These are phyloP conservation scores for Colletotrichum agaves DNA, from an alignment of 2,329 filamentous ascomycete species.

Conservation along the genomic window DNA sequence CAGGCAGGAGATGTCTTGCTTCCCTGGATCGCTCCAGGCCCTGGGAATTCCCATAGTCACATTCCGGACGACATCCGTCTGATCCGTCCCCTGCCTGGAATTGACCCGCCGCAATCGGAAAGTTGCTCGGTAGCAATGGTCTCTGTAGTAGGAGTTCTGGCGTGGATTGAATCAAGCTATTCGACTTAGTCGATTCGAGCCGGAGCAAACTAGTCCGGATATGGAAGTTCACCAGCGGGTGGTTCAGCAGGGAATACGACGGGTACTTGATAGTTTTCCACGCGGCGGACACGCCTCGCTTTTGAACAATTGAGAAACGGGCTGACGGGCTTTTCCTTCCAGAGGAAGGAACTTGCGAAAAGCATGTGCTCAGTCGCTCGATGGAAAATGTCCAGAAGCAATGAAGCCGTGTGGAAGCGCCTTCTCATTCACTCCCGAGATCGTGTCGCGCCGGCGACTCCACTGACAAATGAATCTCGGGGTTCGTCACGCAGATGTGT, in stretches of 20 bases:
- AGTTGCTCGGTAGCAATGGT: background rate
- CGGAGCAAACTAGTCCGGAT: background rate
- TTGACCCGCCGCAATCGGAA: background rate
- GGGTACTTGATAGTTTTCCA: background rate
- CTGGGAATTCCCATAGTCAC: background rate
- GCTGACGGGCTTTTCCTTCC: background rate
- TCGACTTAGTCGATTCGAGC: background rate
- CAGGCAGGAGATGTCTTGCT: background rate
- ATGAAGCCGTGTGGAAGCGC: background rate
- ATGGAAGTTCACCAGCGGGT: background rate
- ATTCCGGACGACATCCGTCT: background rate
- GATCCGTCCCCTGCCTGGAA: background rate
- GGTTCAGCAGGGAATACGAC: background rate
- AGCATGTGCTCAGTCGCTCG: background rate
- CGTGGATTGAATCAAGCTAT: background rate
- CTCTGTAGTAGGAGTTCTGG: background rate
- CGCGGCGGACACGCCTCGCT: background rate
- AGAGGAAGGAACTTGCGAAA: background rate
- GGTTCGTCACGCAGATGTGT: slow-evolving; percentile 6
- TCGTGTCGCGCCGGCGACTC: background rate
- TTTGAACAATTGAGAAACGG: background rate
- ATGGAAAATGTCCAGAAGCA: slow-evolving; percentile 9
- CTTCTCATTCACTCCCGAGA: background rate
- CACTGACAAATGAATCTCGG: slow-evolving; percentile 12
- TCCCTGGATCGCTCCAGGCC: slow-evolving; percentile 12